Evolutionary conservation across 345 rosid species (phyloP).

Genomic region (Cardiospermum halicacabum): DNA sequence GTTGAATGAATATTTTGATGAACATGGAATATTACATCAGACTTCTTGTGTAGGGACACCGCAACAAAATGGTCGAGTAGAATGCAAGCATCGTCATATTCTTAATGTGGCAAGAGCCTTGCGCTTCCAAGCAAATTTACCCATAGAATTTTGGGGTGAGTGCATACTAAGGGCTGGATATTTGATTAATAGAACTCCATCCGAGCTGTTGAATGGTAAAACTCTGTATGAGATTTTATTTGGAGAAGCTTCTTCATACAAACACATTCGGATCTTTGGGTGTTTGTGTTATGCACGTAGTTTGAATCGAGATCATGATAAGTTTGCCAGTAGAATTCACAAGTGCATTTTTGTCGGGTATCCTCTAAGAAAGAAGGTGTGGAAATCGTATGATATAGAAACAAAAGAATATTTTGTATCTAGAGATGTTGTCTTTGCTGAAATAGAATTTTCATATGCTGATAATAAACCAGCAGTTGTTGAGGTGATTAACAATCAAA

Average conservation of each 20-base stretch:
- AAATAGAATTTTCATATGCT: background rate
- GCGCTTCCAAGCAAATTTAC: background rate
- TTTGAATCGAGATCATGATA: background rate
- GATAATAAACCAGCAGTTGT: no score
- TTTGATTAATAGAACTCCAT: background rate
- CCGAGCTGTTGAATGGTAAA: no score
- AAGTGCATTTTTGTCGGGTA: constrained; percentile 2
- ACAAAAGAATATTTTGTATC: background rate
- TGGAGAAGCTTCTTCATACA: background rate
- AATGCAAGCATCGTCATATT: background rate
- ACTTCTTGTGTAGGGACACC: constrained; percentile 15
- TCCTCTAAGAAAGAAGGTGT: background rate
- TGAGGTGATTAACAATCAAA: no score
- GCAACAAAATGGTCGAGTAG: constrained; percentile 11
- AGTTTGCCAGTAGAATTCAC: background rate
- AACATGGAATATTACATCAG: constrained; percentile 5
- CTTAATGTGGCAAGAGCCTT: background rate
- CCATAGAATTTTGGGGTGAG: no score
- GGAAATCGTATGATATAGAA: background rate
- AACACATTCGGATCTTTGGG: background rate
- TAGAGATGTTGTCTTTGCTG: background rate
- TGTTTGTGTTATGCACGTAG: background rate
- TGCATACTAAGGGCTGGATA: background rate
- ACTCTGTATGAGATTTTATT: background rate
- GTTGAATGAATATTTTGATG: background rate